These are phyloP conservation scores for Cystofilobasidium capitatum DNA, from an alignment of 768 basidiomycete species.

Conservation along the genomic window DNA sequence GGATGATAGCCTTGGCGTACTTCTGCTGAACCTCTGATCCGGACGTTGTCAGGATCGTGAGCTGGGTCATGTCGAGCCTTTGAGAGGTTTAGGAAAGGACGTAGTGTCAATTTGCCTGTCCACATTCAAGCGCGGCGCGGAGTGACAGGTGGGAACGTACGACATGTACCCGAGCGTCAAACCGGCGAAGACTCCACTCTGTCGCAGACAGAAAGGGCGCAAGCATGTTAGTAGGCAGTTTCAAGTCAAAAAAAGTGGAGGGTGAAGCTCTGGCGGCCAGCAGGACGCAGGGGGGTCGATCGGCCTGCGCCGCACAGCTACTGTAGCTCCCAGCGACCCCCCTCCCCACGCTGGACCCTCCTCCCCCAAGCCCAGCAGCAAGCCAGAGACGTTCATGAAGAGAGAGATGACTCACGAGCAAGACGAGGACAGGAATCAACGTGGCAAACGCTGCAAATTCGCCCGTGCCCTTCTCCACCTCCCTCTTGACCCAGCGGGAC, in stretches of 20 bases:
- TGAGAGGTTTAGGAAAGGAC: not conserved
- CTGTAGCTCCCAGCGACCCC: not conserved
- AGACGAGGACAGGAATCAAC: constrained; percentile 74
- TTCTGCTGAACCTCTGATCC: constrained; percentile 69
- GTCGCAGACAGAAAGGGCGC: not conserved
- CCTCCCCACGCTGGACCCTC: not conserved
- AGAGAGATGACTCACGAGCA: constrained; percentile 49
- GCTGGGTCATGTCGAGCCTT: constrained; percentile 73
- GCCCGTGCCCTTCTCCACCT: constrained; percentile 13
- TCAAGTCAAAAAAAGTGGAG: constrained; percentile 19
- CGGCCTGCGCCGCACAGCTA: not conserved
- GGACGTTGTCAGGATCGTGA: constrained; percentile 73
- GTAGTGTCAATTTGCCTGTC: not conserved
- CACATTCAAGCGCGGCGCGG: not conserved
- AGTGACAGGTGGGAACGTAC: not conserved
- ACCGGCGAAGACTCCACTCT: constrained; percentile 25
- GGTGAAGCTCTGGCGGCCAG: not conserved
- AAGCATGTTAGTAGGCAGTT: too few species aligned
- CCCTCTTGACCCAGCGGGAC: constrained; percentile 3
- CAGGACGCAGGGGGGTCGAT: not conserved
- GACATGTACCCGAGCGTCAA: constrained; percentile 54
- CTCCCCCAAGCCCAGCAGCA: not conserved
- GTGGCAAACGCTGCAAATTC: constrained; percentile 14
- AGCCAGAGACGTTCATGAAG: not conserved
- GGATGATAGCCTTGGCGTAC: constrained; percentile 75